Base-by-base conservation (phyloP, 2,329 filamentous ascomycete genomes). In the Phialophora chinensis region DNA sequence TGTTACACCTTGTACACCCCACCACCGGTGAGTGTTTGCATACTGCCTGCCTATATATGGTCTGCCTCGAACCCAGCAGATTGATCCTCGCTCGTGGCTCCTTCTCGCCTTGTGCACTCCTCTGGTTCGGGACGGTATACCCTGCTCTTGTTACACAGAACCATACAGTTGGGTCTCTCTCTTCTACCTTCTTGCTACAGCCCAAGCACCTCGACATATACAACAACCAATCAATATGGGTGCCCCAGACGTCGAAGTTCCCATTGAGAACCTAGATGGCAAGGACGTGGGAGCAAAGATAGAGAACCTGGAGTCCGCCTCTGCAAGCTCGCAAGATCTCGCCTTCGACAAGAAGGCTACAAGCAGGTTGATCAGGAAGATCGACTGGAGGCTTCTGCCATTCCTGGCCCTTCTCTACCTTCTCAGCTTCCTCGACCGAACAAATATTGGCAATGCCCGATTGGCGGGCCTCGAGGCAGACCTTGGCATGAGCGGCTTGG, bases 391-490 rank as follows among this genome's bases (percentile, higher is more conserved):
- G 2, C 81, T 81, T 57, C 74, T 82, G 12, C 79, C 79, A 0
- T 76, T 80, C 35, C 72, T 81, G 17, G 74, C 80, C 10, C 67
- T 79, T 31, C 66, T 81, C n/a, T 94, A 93, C 75, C 82, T 93
- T n/a, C 88, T 93, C 70, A 82, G 11, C 78, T 92, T 66, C 76
- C 76, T 31, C 65, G 81, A 83, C 66, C 75, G 81, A 33, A 77
- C 78, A 63, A 80, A 80, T 67, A 83, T 83, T 58, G 81, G 80
- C 23, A 83, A 83, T 72, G 81, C 81, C 10, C 76, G 80, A 4
- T 73, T 83, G 4, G 76, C 79, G 54, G 80, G 80, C 3, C 72
- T 84, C 62, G 78, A 81, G 66, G 72, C 72, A 44, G 77, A 81
- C 53, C 74, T 83, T 44, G 66, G 76, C 38, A 80, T 84, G 80